phyloP scores from a whole-genome alignment of 2,329 filamentous ascomycete genomes.

The Arachnopeziza araneosa region DNA sequence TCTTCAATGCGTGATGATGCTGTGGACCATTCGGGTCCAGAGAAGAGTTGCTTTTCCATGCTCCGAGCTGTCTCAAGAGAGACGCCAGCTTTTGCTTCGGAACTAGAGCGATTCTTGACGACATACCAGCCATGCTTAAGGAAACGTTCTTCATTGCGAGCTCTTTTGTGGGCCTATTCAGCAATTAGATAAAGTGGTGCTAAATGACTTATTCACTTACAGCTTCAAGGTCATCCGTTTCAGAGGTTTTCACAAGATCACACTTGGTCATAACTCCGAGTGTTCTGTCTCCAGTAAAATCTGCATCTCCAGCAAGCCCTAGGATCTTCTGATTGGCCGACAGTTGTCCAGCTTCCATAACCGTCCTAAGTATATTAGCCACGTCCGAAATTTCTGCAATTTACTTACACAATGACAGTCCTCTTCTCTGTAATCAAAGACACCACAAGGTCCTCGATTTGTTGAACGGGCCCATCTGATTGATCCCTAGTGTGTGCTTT shows the following conservation, averaged over 20 bases:
- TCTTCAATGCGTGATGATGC: neutral
- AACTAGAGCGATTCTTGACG: conserved; percentile 35
- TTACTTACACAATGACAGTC: neutral
- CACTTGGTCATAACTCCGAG: conserved; percentile 44
- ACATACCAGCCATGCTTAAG: conserved; percentile 45
- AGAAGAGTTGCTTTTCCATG: neutral
- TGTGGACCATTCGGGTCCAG: neutral
- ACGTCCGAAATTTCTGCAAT: neutral
- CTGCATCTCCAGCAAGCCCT: conserved; percentile 30
- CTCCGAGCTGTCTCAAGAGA: conserved; percentile 1
- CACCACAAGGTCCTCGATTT: neutral
- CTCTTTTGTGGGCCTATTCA: conserved; percentile 4
- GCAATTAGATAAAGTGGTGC: neutral
- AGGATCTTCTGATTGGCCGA: conserved; percentile 37
- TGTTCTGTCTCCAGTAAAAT: conserved; percentile 32
- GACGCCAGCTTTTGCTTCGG: neutral
- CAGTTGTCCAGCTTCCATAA: neutral
- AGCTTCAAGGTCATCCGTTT: conserved; percentile 32
- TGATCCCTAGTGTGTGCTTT: neutral
- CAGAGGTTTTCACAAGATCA: conserved; percentile 32
- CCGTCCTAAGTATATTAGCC: neutral
- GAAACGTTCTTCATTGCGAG: conserved; percentile 36
- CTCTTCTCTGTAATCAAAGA: neutral
- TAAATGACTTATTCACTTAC: neutral
- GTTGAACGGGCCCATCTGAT: neutral